Percentiles rank a stretch among this genome's conserved stretches.
Evolutionary conservation across 306 rosid species (phyloP).

Genomic region (Cyamopsis tetragonoloba): DNA sequence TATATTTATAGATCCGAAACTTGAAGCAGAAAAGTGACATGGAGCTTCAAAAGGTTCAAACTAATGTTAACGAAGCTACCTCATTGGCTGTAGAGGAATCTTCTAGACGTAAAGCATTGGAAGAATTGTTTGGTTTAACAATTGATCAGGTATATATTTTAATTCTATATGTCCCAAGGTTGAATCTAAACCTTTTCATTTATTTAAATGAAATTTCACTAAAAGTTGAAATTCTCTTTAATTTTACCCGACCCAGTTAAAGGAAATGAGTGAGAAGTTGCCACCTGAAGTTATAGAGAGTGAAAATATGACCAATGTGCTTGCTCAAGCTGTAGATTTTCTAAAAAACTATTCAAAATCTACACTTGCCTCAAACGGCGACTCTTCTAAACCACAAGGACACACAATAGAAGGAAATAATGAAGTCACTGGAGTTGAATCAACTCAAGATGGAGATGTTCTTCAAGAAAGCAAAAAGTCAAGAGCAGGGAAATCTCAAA

Average conservation of each 20-base stretch:
- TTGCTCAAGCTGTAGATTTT: constrained; percentile 53
- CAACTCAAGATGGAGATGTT: constrained; percentile 34
- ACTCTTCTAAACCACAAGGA: constrained; percentile 21
- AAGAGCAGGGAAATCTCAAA: constrained; percentile 26
- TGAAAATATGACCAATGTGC: constrained; percentile 39
- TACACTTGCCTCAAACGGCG: constrained; percentile 19
- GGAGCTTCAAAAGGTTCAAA: constrained; percentile 47
- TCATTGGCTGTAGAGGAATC: constrained; percentile 46
- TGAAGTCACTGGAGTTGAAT: constrained; percentile 23
- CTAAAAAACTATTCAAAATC: constrained; percentile 30
- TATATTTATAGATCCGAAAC: constrained; percentile 51
- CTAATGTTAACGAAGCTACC: constrained; percentile 34
- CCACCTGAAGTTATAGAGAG: constrained; percentile 49
- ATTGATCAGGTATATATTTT: constrained; percentile 66
- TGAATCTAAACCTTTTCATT: background rate
- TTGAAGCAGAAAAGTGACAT: constrained; percentile 52
- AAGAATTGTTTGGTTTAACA: constrained; percentile 47
- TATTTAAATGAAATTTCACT: background rate
- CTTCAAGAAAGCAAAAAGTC: constrained; percentile 33
- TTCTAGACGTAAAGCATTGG: constrained; percentile 44
- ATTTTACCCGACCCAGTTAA: constrained; percentile 49
- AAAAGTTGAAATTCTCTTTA: background rate
- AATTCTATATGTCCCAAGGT: background rate
- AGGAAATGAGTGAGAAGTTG: constrained; percentile 51
- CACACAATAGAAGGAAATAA: constrained; percentile 20